phyloP scores from a whole-genome alignment of 2,329 filamentous ascomycete species.

The Cytospora mali region DNA sequence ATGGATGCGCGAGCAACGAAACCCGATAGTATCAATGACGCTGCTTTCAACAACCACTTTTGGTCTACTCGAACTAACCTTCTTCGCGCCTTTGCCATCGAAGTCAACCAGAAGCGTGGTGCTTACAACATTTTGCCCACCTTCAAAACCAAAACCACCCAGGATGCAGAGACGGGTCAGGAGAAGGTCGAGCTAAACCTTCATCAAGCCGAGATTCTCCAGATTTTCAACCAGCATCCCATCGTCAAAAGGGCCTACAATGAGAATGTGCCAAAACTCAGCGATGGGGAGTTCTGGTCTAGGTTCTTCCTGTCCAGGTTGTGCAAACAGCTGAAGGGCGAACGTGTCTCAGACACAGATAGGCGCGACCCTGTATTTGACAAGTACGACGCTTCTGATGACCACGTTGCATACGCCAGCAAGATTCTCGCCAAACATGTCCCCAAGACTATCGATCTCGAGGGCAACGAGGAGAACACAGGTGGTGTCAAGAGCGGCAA shows the following conservation, averaged over 20 bases:
- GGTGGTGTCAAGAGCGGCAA: slow-evolving; percentile 83
- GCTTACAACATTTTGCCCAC: slow-evolving; percentile 93
- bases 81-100: slow-evolving; percentile 86
- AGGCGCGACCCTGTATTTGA: slow-evolving; percentile 79
- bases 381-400: slow-evolving; percentile 77
- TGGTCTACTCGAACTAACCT: slow-evolving; percentile 89
- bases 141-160: slow-evolving; percentile 73
- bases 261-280: slow-evolving; percentile 83
- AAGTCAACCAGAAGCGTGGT: slow-evolving; percentile 81
- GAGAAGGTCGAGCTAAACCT: slow-evolving; percentile 77
- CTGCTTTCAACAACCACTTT: slow-evolving; percentile 87
- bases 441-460: slow-evolving; percentile 87
- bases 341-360: slow-evolving; percentile 80
- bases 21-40: slow-evolving; percentile 77
- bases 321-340: slow-evolving; percentile 88
- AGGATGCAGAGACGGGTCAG: slow-evolving; percentile 60
- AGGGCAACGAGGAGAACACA: slow-evolving; percentile 93
- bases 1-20: slow-evolving; percentile 82
- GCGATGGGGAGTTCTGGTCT: slow-evolving; percentile 85
- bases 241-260: slow-evolving; percentile 89
- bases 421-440: slow-evolving; percentile 66
- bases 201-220: slow-evolving; percentile 80
- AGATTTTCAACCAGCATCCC: slow-evolving; percentile 92
- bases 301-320: slow-evolving; percentile 90
- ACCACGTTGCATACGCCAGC: slow-evolving; percentile 56